phyloP scores from a whole-genome alignment of 768 basidiomycete species.

The Boletus tomentosulus region DNA sequence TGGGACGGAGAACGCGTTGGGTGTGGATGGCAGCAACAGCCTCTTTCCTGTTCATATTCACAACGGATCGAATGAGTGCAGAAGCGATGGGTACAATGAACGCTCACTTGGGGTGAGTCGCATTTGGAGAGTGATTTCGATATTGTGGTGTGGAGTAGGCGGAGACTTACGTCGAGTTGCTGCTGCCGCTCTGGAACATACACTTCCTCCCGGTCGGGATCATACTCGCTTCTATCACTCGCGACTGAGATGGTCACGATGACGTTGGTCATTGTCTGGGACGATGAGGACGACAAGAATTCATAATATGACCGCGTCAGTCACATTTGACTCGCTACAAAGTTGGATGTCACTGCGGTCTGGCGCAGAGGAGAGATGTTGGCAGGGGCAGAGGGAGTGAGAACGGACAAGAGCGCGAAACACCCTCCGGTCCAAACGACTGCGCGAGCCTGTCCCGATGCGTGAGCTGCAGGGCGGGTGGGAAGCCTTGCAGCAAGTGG shows the following conservation, averaged over 20 bases:
- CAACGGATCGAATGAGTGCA: not conserved
- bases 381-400: too few relatives aligned
- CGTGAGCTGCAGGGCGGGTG: too few relatives aligned
- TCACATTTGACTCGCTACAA: not conserved
- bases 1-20: slow-evolving; percentile 70
- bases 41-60: slow-evolving; percentile 40
- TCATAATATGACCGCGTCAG: slow-evolving; percentile 16
- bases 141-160: slow-evolving; percentile 40
- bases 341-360: too few relatives aligned
- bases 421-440: too few relatives aligned
- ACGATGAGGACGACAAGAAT: not conserved
- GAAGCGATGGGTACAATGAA: not conserved
- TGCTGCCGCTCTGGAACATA: slow-evolving; percentile 42
- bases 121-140: slow-evolving; percentile 71
- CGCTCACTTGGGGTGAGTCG: slow-evolving; percentile 46
- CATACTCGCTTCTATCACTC: slow-evolving; percentile 50
- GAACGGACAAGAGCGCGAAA: too few relatives aligned
- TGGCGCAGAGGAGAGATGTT: too few relatives aligned
- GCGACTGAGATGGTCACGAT: slow-evolving; percentile 16
- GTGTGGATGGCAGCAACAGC: slow-evolving; percentile 43
- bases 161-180: slow-evolving; percentile 12
- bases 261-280: slow-evolving; percentile 4
- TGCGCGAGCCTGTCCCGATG: too few relatives aligned
- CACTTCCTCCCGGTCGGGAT: slow-evolving; percentile 81
- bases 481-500: too few relatives aligned